phyloP scores from a whole-genome alignment of 306 rosid genomes.

The Prunus fruticosa region DNA sequence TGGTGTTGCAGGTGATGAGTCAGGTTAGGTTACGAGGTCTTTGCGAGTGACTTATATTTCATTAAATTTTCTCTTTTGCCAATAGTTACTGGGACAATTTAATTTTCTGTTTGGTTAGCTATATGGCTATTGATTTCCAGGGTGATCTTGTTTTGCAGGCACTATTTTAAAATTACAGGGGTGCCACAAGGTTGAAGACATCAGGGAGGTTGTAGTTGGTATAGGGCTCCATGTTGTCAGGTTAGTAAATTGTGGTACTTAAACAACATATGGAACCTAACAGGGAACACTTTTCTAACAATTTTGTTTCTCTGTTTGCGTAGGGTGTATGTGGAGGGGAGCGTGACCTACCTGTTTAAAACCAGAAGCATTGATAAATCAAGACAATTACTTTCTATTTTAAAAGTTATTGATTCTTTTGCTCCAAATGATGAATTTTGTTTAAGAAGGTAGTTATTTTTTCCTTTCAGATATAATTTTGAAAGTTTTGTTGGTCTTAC shows the following conservation, averaged over 20 bases:
- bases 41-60: constrained; percentile 23
- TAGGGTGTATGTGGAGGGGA: constrained; percentile 60
- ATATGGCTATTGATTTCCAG: constrained; percentile 6
- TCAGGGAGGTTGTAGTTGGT: constrained; percentile 74
- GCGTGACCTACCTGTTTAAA: constrained; percentile 57
- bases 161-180: constrained; percentile 36
- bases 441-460: constrained; percentile 57
- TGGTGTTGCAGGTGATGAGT: constrained; percentile 45
- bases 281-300: constrained; percentile 16
- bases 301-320: constrained; percentile 18
- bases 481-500: neutral
- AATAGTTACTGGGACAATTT: neutral
- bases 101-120: constrained; percentile 8
- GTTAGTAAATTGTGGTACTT: constrained; percentile 46
- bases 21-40: constrained; percentile 53
- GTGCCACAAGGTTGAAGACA: constrained; percentile 67
- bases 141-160: constrained; percentile 40
- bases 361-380: constrained; percentile 79
- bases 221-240: constrained; percentile 87
- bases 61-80: neutral
- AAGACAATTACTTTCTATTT: constrained; percentile 48
- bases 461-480: neutral
- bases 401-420: constrained; percentile 48
- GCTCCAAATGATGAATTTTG: constrained; percentile 40
- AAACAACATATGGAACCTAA: constrained; percentile 10